phyloP scores from a whole-genome alignment of 2,329 filamentous ascomycete genomes.

The Alternaria sp. region DNA sequence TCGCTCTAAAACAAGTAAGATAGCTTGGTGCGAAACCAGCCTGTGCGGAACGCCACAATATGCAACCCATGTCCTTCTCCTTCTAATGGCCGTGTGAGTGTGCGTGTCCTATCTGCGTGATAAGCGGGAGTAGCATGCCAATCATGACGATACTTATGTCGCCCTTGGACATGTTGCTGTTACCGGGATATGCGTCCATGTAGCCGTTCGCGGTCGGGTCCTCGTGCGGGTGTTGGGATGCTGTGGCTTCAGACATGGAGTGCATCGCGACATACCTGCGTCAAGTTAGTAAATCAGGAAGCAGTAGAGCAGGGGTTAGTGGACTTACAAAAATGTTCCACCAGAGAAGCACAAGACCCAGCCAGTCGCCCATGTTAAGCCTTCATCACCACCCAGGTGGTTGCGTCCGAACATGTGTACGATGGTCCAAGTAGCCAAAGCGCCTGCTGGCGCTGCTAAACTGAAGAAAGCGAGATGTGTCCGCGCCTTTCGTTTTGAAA shows the following conservation, averaged over 20 bases:
- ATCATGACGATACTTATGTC: conserved; percentile 69
- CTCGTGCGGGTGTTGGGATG: conserved; percentile 31
- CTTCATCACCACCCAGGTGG: conserved; percentile 62
- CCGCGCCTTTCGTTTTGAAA: conserved; percentile 83
- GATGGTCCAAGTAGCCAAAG: conserved; percentile 80
- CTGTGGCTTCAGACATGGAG: conserved; percentile 83
- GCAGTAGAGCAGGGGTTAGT: conserved; percentile 15
- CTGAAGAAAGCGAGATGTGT: conserved; percentile 91
- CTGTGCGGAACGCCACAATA: conserved; percentile 14
- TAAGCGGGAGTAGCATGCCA: conserved; percentile 78
- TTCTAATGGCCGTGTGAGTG: conserved; percentile 57
- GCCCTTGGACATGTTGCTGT: conserved; percentile 56
- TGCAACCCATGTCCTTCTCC: conserved; percentile 1
- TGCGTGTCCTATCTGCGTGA: conserved; percentile 76
- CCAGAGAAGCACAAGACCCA: conserved; percentile 94
- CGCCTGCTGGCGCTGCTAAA: conserved; percentile 85
- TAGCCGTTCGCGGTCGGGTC: conserved; percentile 55
- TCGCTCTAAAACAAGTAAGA: neutral
- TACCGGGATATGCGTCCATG: conserved; percentile 58
- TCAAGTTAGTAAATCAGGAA: conserved; percentile 7
- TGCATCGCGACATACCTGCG: conserved; percentile 95
- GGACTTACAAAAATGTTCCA: conserved; percentile 87
- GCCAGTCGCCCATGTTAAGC: conserved; percentile 85
- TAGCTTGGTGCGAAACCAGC: neutral
- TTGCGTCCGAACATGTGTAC: conserved; percentile 75